Percentiles rank a stretch among this genome's conserved stretches.
phyloP scores from a whole-genome alignment of 2,329 filamentous ascomycete species.

The Emmonsiellopsis sp. region DNA sequence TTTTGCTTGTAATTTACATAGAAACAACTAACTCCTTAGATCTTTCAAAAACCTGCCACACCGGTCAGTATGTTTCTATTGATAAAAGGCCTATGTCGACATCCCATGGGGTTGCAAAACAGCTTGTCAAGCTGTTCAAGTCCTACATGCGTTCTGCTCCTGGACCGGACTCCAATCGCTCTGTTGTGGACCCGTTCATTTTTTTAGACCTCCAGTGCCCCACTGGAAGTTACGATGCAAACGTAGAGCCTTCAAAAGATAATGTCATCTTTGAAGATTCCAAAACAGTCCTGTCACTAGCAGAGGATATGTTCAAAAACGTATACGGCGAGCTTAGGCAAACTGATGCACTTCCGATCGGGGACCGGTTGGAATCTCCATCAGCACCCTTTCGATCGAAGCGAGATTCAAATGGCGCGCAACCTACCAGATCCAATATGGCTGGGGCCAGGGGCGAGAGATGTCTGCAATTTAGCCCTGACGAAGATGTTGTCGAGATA shows the following conservation, averaged over 20 bases:
- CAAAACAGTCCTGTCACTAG: conserved; percentile 31
- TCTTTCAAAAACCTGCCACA: conserved; percentile 22
- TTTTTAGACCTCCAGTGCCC: conserved; percentile 47
- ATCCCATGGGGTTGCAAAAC: conserved; percentile 42
- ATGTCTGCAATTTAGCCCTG: too few relatives aligned
- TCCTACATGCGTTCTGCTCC: conserved; percentile 33
- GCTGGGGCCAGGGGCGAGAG: not conserved
- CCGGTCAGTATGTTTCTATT: conserved; percentile 45
- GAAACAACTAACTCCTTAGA: conserved; percentile 20
- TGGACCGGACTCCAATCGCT: conserved; percentile 11
- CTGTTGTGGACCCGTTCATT: conserved; percentile 45
- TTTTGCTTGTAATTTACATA: not conserved
- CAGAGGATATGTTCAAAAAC: conserved; percentile 36
- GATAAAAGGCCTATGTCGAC: conserved; percentile 48
- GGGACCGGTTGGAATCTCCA: not conserved
- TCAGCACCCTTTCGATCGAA: not conserved
- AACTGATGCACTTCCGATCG: conserved; percentile 1
- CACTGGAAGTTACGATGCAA: conserved; percentile 48
- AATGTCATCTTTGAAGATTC: conserved; percentile 49
- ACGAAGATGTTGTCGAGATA: too few relatives aligned
- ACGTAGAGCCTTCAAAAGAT: conserved; percentile 55
- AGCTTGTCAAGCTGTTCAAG: conserved; percentile 44
- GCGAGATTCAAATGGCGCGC: not conserved
- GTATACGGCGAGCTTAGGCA: conserved; percentile 23
- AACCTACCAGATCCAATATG: not conserved